These are phyloP conservation scores for Amanita fuliginea DNA, from an alignment of 768 basidiomycete genomes.

Conservation along the genomic window DNA sequence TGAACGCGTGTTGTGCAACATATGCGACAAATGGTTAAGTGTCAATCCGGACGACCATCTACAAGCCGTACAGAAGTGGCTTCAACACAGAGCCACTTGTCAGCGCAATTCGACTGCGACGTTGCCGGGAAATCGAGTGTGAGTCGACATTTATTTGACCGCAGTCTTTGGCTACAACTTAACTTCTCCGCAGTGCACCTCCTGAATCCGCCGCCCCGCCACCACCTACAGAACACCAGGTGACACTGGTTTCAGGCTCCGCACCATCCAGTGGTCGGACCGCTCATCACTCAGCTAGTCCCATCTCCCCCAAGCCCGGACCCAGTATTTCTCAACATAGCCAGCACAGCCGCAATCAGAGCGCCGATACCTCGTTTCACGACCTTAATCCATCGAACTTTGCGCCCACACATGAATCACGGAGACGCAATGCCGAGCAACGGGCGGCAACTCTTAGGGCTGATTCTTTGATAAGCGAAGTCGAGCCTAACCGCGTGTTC, in stretches of 20 bases:
- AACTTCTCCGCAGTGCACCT: not conserved
- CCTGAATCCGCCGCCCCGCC: slow-evolving; percentile 3
- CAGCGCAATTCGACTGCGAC: slow-evolving; percentile 18
- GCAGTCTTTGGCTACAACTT: not conserved
- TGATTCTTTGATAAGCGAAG: slow-evolving; percentile 53
- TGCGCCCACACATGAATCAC: slow-evolving; percentile 50
- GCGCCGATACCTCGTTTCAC: slow-evolving; percentile 29
- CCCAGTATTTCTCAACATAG: slow-evolving; percentile 3
- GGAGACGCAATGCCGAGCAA: slow-evolving; percentile 70
- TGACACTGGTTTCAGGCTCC: slow-evolving; percentile 5
- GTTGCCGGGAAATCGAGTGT: slow-evolving; percentile 4
- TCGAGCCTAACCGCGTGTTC: slow-evolving; percentile 68
- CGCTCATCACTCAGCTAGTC: slow-evolving; percentile 18
- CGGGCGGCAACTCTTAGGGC: slow-evolving; percentile 60
- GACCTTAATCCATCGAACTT: slow-evolving; percentile 50
- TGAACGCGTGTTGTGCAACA: slow-evolving; percentile 58
- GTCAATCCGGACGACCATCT: slow-evolving; percentile 50
- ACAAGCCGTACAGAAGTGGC: slow-evolving; percentile 55
- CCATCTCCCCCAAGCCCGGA: slow-evolving; percentile 6
- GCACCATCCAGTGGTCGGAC: slow-evolving; percentile 2
- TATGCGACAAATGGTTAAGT: slow-evolving; percentile 60
- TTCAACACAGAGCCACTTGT: slow-evolving; percentile 48
- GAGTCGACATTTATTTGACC: not conserved
- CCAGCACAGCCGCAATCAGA: slow-evolving; percentile 9
- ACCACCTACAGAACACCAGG: slow-evolving; percentile 7